Percentiles rank a stretch among this genome's conserved stretches.
Conservation (phyloP, 495 filamentous ascomycete genomes). For the Mycothermus thermophilus region DNA sequence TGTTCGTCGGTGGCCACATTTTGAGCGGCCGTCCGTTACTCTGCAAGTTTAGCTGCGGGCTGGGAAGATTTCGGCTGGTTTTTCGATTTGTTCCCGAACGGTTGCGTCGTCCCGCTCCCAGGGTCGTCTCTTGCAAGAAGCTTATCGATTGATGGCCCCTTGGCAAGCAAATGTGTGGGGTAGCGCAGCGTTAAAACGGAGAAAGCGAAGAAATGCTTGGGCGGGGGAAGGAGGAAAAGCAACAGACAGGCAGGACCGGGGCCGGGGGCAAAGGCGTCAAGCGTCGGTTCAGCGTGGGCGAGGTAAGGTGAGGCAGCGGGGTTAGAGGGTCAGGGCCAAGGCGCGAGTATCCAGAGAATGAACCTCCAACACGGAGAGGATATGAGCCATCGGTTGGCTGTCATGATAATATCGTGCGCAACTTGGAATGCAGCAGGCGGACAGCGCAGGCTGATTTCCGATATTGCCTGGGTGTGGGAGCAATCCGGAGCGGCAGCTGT, state of each 20-base stretch:
- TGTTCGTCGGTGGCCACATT: constrained; percentile 38
- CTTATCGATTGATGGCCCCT: constrained; percentile 26
- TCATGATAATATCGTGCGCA: constrained; percentile 39
- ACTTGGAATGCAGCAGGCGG: constrained; percentile 18
- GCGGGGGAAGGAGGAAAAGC: constrained; percentile 11
- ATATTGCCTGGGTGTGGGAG: constrained; percentile 14
- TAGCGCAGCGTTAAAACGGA: constrained; percentile 3
- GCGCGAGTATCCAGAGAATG: constrained; percentile 34
- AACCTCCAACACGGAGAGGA: constrained; percentile 43
- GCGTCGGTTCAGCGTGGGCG: no score
- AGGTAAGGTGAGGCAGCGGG: no score
- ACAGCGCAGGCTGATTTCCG: constrained; percentile 28
- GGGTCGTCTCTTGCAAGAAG: constrained; percentile 10
- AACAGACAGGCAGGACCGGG: no score
- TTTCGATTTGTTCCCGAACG: constrained; percentile 2
- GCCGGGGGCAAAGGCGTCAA: no score
- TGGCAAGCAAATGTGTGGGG: constrained; percentile 29
- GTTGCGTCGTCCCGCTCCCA: constrained; percentile 4
- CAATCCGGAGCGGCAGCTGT: constrained; percentile 9
- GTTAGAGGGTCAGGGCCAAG: constrained; percentile 20
- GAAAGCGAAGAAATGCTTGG: constrained; percentile 10
- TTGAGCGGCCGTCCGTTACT: no score
- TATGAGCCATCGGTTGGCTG: constrained; percentile 37
- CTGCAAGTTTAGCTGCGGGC: constrained; percentile 6
- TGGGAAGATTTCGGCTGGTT: constrained; percentile 1